These are phyloP conservation scores for Gossypium ekmanianum DNA, from an alignment of 345 rosid species.

Conservation along the genomic window DNA sequence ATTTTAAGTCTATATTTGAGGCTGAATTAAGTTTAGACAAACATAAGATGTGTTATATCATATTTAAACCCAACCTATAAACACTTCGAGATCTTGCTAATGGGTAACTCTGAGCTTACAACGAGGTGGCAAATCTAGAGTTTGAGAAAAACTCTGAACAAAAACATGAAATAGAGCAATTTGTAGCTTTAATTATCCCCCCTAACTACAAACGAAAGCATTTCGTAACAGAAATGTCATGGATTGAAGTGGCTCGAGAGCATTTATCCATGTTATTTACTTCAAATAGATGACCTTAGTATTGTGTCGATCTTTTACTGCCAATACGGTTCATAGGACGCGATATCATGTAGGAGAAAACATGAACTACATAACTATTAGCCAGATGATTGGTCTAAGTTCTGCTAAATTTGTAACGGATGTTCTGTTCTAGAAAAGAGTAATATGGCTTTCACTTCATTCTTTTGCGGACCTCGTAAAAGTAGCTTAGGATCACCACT, in stretches of 20 bases:
- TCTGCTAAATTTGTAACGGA: background rate
- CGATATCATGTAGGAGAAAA: background rate
- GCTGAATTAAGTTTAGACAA: too few relatives aligned
- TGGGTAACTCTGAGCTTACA: too few relatives aligned
- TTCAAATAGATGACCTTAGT: background rate
- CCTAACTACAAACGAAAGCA: background rate
- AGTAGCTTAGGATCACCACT: conserved; percentile 76
- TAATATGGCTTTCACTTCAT: conserved; percentile 39
- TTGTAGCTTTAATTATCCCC: background rate
- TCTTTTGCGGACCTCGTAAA: conserved; percentile 70
- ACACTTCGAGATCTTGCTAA: too few relatives aligned
- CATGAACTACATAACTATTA: background rate
- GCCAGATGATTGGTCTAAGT: background rate
- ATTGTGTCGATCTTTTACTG: background rate
- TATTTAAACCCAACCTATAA: too few relatives aligned
- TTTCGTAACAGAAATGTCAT: background rate
- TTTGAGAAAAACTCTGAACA: too few relatives aligned
- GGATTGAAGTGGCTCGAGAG: background rate
- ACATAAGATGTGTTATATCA: too few relatives aligned
- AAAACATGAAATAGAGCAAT: background rate
- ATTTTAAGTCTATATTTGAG: too few relatives aligned
- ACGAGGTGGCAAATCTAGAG: too few relatives aligned
- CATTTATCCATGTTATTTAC: conserved; percentile 8
- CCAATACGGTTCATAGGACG: background rate
- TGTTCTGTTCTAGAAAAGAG: background rate